Conservation (phyloP, 1,284 basidiomycete species). For the Vanrija sp. region DNA sequence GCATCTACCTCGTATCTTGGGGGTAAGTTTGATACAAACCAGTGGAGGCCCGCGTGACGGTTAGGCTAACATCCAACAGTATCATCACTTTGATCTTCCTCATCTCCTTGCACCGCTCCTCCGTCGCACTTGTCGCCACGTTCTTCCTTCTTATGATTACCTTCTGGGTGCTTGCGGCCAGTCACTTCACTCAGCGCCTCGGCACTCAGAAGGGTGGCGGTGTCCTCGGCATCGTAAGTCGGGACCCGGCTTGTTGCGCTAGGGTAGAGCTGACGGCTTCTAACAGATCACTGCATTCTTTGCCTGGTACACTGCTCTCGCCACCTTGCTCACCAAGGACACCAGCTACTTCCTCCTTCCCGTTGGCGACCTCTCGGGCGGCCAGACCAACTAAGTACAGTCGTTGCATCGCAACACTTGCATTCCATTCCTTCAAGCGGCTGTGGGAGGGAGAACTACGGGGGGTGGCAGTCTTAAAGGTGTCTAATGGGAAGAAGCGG, state of each 20-base stretch:
- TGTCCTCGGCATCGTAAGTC: conserved; percentile 57
- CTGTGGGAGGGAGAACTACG: too few species aligned
- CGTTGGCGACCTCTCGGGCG: conserved; percentile 44
- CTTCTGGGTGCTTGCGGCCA: conserved; percentile 51
- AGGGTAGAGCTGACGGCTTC: not conserved
- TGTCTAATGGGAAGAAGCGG: too few species aligned
- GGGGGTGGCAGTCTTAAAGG: too few species aligned
- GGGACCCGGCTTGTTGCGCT: not conserved
- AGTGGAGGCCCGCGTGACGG: not conserved
- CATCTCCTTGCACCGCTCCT: conserved; percentile 34
- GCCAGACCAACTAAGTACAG: not conserved
- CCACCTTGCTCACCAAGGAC: conserved; percentile 52
- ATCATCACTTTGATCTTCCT: conserved; percentile 64
- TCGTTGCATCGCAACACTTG: too few species aligned
- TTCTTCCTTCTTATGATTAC: conserved; percentile 67
- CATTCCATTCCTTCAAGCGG: too few species aligned
- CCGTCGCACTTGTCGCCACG: conserved; percentile 42
- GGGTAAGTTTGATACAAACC: conserved; percentile 13
- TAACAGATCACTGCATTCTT: conserved; percentile 36
- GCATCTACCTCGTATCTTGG: conserved; percentile 51
- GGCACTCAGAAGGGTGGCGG: conserved; percentile 63
- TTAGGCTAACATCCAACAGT: conserved; percentile 5
- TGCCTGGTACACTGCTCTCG: conserved; percentile 51
- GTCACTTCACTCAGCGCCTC: conserved; percentile 34
- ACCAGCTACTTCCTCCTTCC: conserved; percentile 53